Conservation (phyloP, 2,329 filamentous ascomycete species). For the Coniochaeta sp. region DNA sequence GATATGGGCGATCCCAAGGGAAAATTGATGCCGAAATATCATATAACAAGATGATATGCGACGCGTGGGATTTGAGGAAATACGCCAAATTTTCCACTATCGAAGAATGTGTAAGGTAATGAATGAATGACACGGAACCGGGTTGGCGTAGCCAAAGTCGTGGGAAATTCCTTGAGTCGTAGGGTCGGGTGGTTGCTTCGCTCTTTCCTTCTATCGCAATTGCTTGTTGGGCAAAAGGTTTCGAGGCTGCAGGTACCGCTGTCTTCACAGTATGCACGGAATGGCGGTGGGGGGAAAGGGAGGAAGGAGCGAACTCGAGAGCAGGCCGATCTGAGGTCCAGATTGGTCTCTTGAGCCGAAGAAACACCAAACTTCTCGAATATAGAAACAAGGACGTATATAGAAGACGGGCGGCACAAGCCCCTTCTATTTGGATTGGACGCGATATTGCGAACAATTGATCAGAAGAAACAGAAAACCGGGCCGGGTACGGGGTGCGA, state of each 20-base stretch:
- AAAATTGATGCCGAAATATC: neutral
- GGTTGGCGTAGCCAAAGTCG: neutral
- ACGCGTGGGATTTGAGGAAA: neutral
- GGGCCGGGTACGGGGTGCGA: neutral
- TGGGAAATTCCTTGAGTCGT: neutral
- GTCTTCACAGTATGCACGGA: neutral
- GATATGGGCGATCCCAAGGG: neutral
- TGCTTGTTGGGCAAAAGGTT: neutral
- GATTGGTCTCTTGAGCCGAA: neutral
- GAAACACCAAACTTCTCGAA: neutral
- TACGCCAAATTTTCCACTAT: neutral
- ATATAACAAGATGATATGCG: neutral
- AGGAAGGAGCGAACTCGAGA: neutral
- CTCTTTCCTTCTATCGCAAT: neutral
- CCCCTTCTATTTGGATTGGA: neutral
- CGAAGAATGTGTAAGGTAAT: neutral
- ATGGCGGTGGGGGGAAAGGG: neutral
- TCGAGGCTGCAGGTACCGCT: neutral
- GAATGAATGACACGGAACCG: neutral
- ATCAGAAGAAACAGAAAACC: neutral
- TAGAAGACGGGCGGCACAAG: neutral
- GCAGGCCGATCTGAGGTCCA: too few relatives aligned
- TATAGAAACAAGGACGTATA: neutral
- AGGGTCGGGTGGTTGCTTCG: neutral
- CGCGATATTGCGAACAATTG: slow-evolving; percentile 1